phyloP scores from a whole-genome alignment of 148 eudicot genomes.

The Vaccinium corymbosum region DNA sequence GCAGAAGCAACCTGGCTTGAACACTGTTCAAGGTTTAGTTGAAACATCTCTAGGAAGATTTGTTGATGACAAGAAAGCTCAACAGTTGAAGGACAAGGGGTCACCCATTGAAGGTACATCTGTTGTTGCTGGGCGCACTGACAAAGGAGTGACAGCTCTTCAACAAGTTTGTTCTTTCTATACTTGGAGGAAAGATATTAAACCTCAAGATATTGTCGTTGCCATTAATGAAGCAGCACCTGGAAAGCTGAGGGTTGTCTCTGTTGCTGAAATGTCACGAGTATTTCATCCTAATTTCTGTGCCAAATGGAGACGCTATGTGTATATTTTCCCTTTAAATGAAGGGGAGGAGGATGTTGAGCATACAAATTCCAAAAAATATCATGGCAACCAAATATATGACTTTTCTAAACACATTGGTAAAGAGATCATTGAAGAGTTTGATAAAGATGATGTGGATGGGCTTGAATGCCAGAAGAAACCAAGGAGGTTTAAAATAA shows the following conservation, averaged over 20 bases:
- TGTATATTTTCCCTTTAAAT: conserved; percentile 78
- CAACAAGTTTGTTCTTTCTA: conserved; percentile 93
- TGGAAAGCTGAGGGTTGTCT: conserved; percentile 63
- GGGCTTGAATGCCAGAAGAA: conserved; percentile 39
- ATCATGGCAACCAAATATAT: conserved; percentile 17
- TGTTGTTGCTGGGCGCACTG: conserved; percentile 92
- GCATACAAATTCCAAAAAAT: conserved; percentile 18
- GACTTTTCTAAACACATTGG: conserved; percentile 18
- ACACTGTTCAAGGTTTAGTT: conserved; percentile 78
- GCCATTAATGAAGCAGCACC: conserved; percentile 61
- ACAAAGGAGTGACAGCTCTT: conserved; percentile 91
- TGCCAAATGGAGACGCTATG: conserved; percentile 94
- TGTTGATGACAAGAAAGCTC: conserved; percentile 80
- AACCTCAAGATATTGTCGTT: conserved; percentile 50
- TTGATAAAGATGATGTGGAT: conserved; percentile 19
- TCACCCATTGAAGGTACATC: conserved; percentile 71
- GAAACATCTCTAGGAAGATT: conserved; percentile 74
- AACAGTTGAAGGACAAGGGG: conserved; percentile 64
- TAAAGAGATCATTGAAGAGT: conserved; percentile 19
- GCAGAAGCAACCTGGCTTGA: conserved; percentile 94
- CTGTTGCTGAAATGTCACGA: conserved; percentile 74
- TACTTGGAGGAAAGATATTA: conserved; percentile 90
- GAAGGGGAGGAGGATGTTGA: conserved; percentile 32
- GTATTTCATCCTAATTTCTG: conserved; percentile 92
- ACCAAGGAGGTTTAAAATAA: conserved; percentile 48